Percentiles rank a stretch among this genome's conserved stretches.
phyloP scores from a whole-genome alignment of 169 alveolate genomes.

The Plasmodium cynomolgi region DNA sequence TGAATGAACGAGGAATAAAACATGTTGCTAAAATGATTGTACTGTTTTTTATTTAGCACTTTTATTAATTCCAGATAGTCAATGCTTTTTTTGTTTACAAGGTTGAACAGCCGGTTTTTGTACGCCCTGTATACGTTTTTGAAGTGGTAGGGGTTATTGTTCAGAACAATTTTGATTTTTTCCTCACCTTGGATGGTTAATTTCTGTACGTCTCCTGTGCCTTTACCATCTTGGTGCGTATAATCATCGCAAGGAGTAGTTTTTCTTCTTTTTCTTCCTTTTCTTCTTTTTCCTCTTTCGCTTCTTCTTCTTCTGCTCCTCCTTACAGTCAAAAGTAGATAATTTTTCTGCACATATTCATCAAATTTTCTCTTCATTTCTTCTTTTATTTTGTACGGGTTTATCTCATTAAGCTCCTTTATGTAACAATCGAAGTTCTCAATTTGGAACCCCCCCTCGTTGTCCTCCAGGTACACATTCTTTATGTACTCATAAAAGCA shows the following conservation, averaged over 20 bases:
- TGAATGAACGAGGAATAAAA: constrained; percentile 31
- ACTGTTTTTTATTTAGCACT: constrained; percentile 13
- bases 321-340: constrained; percentile 12
- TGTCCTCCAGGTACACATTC: constrained; percentile 12
- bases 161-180: constrained; percentile 1
- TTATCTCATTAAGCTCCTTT: constrained; percentile 35
- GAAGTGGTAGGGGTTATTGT: constrained; percentile 43
- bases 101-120: background rate
- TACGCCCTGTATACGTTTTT: constrained; percentile 31
- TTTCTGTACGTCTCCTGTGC: background rate
- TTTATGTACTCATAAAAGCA: constrained; percentile 57
- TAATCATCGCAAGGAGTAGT: background rate
- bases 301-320: background rate
- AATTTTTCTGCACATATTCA: constrained; percentile 4
- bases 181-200: background rate
- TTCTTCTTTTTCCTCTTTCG: too few relatives aligned
- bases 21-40: constrained; percentile 58
- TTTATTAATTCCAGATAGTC: constrained; percentile 38
- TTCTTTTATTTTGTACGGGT: constrained; percentile 15
- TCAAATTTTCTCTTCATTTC: constrained; percentile 17
- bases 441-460: background rate
- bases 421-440: constrained; percentile 31
- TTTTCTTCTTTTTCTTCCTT: background rate
- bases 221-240: background rate
- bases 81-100: constrained; percentile 45